Evolutionary conservation across 768 basidiomycete genomes (phyloP).

Genomic region (Crucibulum laeve): DNA sequence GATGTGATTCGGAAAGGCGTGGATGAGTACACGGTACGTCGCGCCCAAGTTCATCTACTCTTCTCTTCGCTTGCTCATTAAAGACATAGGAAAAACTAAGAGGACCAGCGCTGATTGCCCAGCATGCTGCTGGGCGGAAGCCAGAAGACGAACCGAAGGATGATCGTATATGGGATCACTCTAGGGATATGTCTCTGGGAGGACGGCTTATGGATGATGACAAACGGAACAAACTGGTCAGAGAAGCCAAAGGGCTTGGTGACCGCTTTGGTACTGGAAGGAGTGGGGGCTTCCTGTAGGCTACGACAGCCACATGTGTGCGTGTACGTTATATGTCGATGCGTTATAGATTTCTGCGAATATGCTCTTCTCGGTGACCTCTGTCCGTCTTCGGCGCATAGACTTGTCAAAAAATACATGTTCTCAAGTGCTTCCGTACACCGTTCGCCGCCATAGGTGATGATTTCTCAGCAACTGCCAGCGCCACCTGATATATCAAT

Average conservation of each 20-base stretch:
- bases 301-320: too few species aligned
- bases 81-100: slow-evolving; percentile 38
- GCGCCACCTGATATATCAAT: too few species aligned
- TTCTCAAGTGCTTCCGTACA: too few species aligned
- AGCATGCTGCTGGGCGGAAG: slow-evolving; percentile 37
- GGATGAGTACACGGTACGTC: slow-evolving; percentile 72
- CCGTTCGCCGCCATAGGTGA: too few species aligned
- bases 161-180: slow-evolving; percentile 85
- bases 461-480: too few species aligned
- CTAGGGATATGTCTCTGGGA: slow-evolving; percentile 82
- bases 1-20: slow-evolving; percentile 66
- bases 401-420: too few species aligned
- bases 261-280: slow-evolving; percentile 79
- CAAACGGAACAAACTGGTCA: slow-evolving; percentile 71
- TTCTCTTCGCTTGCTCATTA: neutral
- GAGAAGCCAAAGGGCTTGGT: slow-evolving; percentile 76
- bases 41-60: neutral
- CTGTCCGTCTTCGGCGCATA: too few species aligned
- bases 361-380: too few species aligned
- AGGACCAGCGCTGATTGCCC: slow-evolving; percentile 50
- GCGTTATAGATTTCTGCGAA: too few species aligned
- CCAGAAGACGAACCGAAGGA: slow-evolving; percentile 36
- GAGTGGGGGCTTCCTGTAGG: slow-evolving; percentile 62
- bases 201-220: slow-evolving; percentile 89
- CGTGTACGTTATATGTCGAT: too few species aligned